Evolutionary conservation across 257 asterid species (phyloP).

Genomic region (Cinchona pubescens): DNA sequence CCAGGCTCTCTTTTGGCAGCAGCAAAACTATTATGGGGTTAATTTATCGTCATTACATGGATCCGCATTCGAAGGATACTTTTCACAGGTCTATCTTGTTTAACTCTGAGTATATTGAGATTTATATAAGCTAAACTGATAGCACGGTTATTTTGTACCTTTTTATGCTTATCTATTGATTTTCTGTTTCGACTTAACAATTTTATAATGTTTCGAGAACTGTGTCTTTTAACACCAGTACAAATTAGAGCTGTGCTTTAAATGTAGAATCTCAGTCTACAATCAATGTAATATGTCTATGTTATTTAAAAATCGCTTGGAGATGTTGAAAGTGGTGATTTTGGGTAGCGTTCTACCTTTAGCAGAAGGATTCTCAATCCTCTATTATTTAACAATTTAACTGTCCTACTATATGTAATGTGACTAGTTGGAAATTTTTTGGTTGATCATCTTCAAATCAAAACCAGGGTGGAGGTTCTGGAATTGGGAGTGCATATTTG

Average conservation of each 20-base stretch:
- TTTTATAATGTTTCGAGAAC: background rate
- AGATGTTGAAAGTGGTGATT: background rate
- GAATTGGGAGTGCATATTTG: background rate
- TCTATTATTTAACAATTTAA: background rate
- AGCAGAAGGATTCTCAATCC: background rate
- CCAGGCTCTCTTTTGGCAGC: slow-evolving; percentile 99
- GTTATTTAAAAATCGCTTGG: background rate
- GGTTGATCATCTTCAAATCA: background rate
- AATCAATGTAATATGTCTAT: background rate
- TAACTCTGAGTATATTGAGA: background rate
- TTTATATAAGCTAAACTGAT: background rate
- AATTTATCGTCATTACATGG: slow-evolving; percentile 84
- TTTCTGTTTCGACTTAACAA: background rate
- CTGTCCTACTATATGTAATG: background rate
- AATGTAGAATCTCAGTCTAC: background rate
- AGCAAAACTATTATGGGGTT: slow-evolving; percentile 89
- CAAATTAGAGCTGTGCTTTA: background rate
- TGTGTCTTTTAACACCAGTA: background rate
- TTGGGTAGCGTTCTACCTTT: background rate
- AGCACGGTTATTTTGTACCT: background rate
- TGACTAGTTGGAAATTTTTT: background rate
- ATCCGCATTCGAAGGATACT: slow-evolving; percentile 95
- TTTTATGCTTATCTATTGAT: too few species aligned
- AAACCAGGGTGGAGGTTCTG: background rate
- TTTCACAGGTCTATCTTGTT: slow-evolving; percentile 71